Percentiles rank a stretch among this genome's conserved stretches.
phyloP scores from a whole-genome alignment of 2,329 filamentous ascomycete genomes.

The Aspergillus nomiae region DNA sequence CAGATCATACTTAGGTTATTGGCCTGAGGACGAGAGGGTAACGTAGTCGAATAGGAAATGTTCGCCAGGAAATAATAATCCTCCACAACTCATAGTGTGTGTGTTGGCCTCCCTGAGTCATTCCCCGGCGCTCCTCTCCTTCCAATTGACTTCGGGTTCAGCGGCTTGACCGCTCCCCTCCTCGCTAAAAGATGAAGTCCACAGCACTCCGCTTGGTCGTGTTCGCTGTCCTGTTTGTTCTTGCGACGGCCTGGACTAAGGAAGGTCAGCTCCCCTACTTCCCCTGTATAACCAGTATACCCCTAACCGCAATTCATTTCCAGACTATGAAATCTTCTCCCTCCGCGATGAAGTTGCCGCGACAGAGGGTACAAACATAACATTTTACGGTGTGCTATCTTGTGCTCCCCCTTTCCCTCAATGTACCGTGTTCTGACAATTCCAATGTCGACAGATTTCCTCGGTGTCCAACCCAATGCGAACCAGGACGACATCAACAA shows the following conservation, averaged over 20 bases:
- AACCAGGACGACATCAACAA: slow-evolving; percentile 88
- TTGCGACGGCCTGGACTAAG: slow-evolving; percentile 79
- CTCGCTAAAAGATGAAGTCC: slow-evolving; percentile 66
- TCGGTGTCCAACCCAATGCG: slow-evolving; percentile 73
- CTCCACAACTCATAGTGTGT: slow-evolving; percentile 8
- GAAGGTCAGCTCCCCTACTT: slow-evolving; percentile 63
- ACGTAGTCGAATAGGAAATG: not conserved
- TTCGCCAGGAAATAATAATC: not conserved
- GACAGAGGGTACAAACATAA: slow-evolving; percentile 74
- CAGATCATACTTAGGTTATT: slow-evolving; percentile 9
- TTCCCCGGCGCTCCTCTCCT: slow-evolving; percentile 15
- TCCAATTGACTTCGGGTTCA: slow-evolving; percentile 17
- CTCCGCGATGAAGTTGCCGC: slow-evolving; percentile 81
- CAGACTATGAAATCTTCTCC: slow-evolving; percentile 97
- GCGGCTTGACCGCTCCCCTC: slow-evolving; percentile 29
- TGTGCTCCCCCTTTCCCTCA: not conserved
- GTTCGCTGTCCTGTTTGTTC: slow-evolving; percentile 67
- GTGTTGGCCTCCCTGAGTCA: not conserved
- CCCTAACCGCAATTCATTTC: slow-evolving; percentile 6
- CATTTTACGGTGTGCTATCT: slow-evolving; percentile 71
- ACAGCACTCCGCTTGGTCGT: slow-evolving; percentile 65
- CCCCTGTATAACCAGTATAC: not conserved
- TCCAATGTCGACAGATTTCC: slow-evolving; percentile 60
- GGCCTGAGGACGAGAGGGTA: slow-evolving; percentile 8
- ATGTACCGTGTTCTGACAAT: slow-evolving; percentile 1